Evolutionary conservation across 305 asterid genomes (phyloP), one percentile per base, ranked within the genome.

Genomic region (Plantago coronopus): DNA sequence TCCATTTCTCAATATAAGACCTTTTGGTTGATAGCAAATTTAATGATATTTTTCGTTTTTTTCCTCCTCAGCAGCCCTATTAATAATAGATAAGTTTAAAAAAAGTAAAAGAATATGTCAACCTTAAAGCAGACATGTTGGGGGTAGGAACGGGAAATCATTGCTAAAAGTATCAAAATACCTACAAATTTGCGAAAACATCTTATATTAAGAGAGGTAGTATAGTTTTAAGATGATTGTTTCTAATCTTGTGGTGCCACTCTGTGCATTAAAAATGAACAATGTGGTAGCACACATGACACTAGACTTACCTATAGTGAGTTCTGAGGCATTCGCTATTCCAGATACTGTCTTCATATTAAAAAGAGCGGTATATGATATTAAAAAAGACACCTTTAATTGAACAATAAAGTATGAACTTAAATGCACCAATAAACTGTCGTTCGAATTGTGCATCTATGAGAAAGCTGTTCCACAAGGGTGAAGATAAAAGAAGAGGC

Each of bases 401-500:
- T 14, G 5, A 37, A 53, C 16, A 53, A 20, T 7, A 16, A 14
- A 53, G 17, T 6, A 3, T 16, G 13, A 9, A 53, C 27, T 7
- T 37, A 53, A 23, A 23, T 6, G 17, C n/a, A n/a, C n/a, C n/a
- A 15, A 11, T 38, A 34, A 34, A 34, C 10, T n/a, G n/a, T 34
- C 2, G 42, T 0, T 10, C 8, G 42, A 34, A 34, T 34, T 13
- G 13, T 34, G 13, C 13, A 50, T 34, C 34, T 22, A 53, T 2
- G 20, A 25, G 42, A 54, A 45, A 46, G 61, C 56, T 67, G 19
- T 25, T 23, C 58, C 54, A 23, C 29, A 23, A 18, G 18, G 62
- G 64, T 18, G 13, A 66, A 44, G 40, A 22, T 16, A 25, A 45
- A 61, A 57, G 11, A 40, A 51, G 60, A 63, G 70, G 55, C 80